Evolutionary conservation across 2,329 filamentous ascomycete species (phyloP).

Genomic region (Calonectria pauciramosa): DNA sequence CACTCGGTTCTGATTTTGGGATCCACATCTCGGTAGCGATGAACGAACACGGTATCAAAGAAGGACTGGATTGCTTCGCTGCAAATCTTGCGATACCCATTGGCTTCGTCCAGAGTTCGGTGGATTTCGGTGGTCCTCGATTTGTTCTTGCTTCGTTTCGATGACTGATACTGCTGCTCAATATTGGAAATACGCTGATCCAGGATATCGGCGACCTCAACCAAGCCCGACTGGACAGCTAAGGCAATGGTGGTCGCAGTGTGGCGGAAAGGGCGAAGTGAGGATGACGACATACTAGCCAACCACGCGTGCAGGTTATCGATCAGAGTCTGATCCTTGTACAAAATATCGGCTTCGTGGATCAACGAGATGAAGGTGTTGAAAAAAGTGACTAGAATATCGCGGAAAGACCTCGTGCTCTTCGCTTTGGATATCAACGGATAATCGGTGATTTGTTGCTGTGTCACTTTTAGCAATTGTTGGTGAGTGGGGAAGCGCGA

Average conservation of each 20-base stretch:
- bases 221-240: slow-evolving; percentile 83
- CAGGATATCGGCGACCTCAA: slow-evolving; percentile 78
- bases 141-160: slow-evolving; percentile 83
- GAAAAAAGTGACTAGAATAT: slow-evolving; percentile 84
- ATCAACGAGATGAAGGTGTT: slow-evolving; percentile 80
- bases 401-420: slow-evolving; percentile 82
- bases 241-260: slow-evolving; percentile 90
- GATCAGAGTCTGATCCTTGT: slow-evolving; percentile 81
- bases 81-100: slow-evolving; percentile 76
- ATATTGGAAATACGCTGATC: slow-evolving; percentile 80
- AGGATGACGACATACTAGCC: slow-evolving; percentile 89
- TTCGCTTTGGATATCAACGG: slow-evolving; percentile 88
- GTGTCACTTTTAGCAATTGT: slow-evolving; percentile 44
- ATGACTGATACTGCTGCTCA: slow-evolving; percentile 83
- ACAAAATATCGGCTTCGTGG: slow-evolving; percentile 85
- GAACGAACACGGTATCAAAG: slow-evolving; percentile 93
- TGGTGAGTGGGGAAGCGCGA: not conserved
- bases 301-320: slow-evolving; percentile 94
- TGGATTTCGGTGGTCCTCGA: slow-evolving; percentile 81
- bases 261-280: slow-evolving; percentile 91
- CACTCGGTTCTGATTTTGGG: slow-evolving; percentile 90
- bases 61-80: slow-evolving; percentile 84
- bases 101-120: slow-evolving; percentile 77
- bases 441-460: slow-evolving; percentile 89
- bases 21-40: slow-evolving; percentile 95